Base-by-base conservation (phyloP, 257 asterid species). In the Verbascum thapsus region DNA sequence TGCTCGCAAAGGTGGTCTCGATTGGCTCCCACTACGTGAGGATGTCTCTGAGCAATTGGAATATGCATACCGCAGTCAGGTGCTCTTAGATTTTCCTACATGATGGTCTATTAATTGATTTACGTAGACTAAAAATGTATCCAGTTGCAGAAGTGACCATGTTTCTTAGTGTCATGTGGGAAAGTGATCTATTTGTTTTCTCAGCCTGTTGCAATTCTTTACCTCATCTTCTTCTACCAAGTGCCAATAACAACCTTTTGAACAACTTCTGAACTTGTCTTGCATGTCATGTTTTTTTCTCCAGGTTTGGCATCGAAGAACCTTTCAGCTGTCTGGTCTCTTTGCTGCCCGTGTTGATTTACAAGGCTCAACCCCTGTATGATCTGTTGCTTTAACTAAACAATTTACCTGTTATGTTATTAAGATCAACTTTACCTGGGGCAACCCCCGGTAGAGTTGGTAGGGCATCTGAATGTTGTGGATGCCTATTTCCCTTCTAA, bases 341-440 rank as follows among this genome's bases (percentile, higher is more conserved):
- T 94, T 87, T 84, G 99, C 99, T 26, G 97, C 97, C 74, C 94
- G 99, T 59, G 85, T 94, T 78, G 95, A 94, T 82, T 80, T 94
- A 72, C 97, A 94, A 80, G 99, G 99, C 76, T 85, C 91, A 62
- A 73, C 77, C 66, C 73, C 85, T 7, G 99, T 92, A 92, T 58
- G 94, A 3, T 63, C 18, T 26, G 30, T 70, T 61, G 61, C 58
- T 42, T 66, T 68, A 13, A 42, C 61, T 26, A 26, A 48, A 13
- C 20, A 38, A 49, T 16, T 51, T 70, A 17, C 37, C 13, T 42
- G n/a, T 69, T 51, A 52, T 37, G 18, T 61, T 38, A 48, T 48
- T 53, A 19, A 23, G 35, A 22, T 19, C 55, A 62, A 56, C 37
- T 47, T 35, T 38, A 44, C 48, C n/a, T n/a, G n/a, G n/a, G n/a